Evolutionary conservation across 352 stramenopile species (phyloP).

Genomic region (Globisporangium paddicum): DNA sequence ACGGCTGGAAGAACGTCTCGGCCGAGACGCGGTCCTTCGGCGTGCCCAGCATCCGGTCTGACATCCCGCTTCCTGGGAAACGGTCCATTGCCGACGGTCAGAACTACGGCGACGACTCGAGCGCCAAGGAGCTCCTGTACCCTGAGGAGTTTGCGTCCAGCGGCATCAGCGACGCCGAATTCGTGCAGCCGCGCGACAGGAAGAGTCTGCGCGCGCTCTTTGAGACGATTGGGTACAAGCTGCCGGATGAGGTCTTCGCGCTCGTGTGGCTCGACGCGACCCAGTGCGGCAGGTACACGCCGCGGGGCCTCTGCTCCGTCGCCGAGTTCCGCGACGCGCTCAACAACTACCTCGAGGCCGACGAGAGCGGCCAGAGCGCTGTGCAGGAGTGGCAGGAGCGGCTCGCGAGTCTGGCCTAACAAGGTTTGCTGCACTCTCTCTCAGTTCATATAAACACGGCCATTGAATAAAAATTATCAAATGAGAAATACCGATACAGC

Average conservation of each 20-base stretch:
- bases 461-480: slow-evolving; percentile 8
- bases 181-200: slow-evolving; percentile 51
- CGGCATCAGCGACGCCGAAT: slow-evolving; percentile 83
- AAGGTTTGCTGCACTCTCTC: no score
- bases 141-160: slow-evolving; percentile 76
- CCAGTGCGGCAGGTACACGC: slow-evolving; percentile 34
- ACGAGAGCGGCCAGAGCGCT: slow-evolving; percentile 36
- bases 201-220: slow-evolving; percentile 69
- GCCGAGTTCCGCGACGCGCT: slow-evolving; percentile 71
- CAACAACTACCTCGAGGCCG: slow-evolving; percentile 58
- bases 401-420: slow-evolving; percentile 6
- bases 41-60: slow-evolving; percentile 77
- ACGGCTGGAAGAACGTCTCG: slow-evolving; percentile 82
- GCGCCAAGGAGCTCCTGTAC: slow-evolving; percentile 79
- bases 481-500: neutral
- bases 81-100: slow-evolving; percentile 85
- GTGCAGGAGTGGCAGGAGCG: slow-evolving; percentile 49
- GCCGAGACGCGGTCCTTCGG: slow-evolving; percentile 66
- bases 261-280: slow-evolving; percentile 66
- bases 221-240: slow-evolving; percentile 54
- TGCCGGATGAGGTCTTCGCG: slow-evolving; percentile 60
- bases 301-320: slow-evolving; percentile 40
- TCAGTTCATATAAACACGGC: no score
- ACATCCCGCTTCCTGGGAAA: slow-evolving; percentile 68
- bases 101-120: slow-evolving; percentile 89